These are phyloP conservation scores for Tripterygium wilfordii DNA, from an alignment of 177 flowering plant genomes.

Conservation along the genomic window DNA sequence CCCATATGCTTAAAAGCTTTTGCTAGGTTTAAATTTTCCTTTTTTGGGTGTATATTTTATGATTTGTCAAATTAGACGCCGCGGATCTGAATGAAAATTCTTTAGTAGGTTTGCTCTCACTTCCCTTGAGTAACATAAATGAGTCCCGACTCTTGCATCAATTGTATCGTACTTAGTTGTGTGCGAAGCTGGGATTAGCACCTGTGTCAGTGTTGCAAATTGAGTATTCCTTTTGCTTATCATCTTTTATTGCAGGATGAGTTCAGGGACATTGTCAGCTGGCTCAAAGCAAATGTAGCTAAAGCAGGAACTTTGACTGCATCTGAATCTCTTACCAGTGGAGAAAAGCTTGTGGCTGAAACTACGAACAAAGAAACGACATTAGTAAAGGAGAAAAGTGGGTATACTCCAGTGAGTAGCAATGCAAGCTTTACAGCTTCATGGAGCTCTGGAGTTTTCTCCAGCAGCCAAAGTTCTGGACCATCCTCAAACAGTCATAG, in stretches of 20 bases:
- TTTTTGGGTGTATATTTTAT: too few relatives aligned
- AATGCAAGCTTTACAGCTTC: conserved; percentile 34
- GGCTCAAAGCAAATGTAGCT: conserved; percentile 72
- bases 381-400: conserved; percentile 9
- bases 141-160: too few relatives aligned
- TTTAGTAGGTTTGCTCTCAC: too few relatives aligned
- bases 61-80: too few relatives aligned
- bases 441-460: conserved; percentile 39
- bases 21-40: too few relatives aligned
- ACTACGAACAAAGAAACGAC: conserved; percentile 11
- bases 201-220: too few relatives aligned
- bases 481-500: conserved; percentile 1
- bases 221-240: too few relatives aligned
- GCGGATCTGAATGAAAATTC: too few relatives aligned
- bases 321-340: conserved; percentile 22
- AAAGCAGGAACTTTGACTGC: conserved; percentile 30
- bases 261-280: conserved; percentile 79
- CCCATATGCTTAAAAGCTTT: too few relatives aligned
- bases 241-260: conserved; percentile 49
- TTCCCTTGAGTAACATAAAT: too few relatives aligned
- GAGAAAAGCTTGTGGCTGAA: conserved; percentile 31
- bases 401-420: conserved; percentile 18
- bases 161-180: too few relatives aligned
- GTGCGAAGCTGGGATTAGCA: too few relatives aligned
- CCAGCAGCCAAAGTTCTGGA: conserved; percentile 5